phyloP scores from a whole-genome alignment of 116 monocot species.

The Posidonia oceanica region DNA sequence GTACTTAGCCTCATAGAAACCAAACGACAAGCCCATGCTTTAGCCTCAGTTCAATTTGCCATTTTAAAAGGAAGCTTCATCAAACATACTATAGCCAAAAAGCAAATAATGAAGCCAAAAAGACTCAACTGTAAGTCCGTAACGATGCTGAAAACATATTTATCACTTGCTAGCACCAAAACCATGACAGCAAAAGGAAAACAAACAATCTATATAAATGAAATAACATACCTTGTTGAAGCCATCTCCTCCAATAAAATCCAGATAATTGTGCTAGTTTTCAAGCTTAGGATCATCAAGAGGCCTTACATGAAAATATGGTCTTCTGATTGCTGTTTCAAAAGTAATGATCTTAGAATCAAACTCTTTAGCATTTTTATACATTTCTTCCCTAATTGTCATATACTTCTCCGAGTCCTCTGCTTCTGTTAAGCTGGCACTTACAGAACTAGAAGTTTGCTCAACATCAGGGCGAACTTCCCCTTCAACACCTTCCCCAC shows the following conservation, averaged over 20 bases:
- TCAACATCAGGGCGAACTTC: constrained; percentile 59
- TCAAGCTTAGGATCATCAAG: constrained; percentile 98
- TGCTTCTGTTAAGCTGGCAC: constrained; percentile 67
- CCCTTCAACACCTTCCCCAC: constrained; percentile 32
- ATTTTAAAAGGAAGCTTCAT: constrained; percentile 85
- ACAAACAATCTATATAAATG: constrained; percentile 1
- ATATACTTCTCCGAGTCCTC: constrained; percentile 93
- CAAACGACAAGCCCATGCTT: constrained; percentile 74
- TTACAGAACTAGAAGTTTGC: constrained; percentile 44
- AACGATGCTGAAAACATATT: constrained; percentile 19
- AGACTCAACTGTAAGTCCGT: constrained; percentile 67
- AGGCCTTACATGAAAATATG: constrained; percentile 96
- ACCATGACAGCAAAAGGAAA: not conserved
- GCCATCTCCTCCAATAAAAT: constrained; percentile 91
- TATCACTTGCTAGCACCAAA: constrained; percentile 11
- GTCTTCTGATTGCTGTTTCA: constrained; percentile 97
- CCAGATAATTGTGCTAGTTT: constrained; percentile 97
- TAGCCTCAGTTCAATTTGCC: constrained; percentile 92
- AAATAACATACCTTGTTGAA: constrained; percentile 67
- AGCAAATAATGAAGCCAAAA: constrained; percentile 68
- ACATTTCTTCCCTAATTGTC: constrained; percentile 93
- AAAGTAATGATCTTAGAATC: constrained; percentile 97
- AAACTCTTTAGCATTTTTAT: constrained; percentile 97
- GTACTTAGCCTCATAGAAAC: constrained; percentile 98
- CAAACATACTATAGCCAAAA: constrained; percentile 81